These are phyloP conservation scores for Rhizophagus prolifer DNA, from an alignment of 192 early-diverging fungal genomes.

Conservation along the genomic window DNA sequence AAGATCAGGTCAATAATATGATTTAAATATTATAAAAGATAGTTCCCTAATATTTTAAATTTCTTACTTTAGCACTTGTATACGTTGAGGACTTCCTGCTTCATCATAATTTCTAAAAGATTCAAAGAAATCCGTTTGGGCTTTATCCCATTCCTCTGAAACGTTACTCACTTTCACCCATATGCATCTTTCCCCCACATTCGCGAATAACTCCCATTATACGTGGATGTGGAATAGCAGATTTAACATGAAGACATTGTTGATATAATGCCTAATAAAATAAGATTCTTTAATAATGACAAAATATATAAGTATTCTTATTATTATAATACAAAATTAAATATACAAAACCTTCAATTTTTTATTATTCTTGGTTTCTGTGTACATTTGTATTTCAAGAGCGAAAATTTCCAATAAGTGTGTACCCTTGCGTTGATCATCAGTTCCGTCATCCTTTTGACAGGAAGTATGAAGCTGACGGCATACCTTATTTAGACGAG, in stretches of 20 bases:
- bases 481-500: conserved; percentile 63
- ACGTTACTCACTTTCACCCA: conserved; percentile 74
- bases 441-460: conserved; percentile 77
- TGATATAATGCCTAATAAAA: conserved; percentile 69
- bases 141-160: conserved; percentile 84
- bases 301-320: not conserved
- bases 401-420: conserved; percentile 92
- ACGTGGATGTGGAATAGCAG: conserved; percentile 92
- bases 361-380: conserved; percentile 81
- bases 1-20: not conserved
- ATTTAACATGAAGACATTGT: conserved; percentile 83
- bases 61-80: conserved; percentile 83
- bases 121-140: conserved; percentile 94
- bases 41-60: no score
- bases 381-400: conserved; percentile 96
- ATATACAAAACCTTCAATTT: conserved; percentile 70
- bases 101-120: conserved; percentile 99
- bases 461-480: conserved; percentile 71
- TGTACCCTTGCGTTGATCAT: conserved; percentile 90
- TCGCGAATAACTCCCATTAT: conserved; percentile 97
- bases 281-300: not conserved
- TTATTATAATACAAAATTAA: not conserved
- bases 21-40: no score
- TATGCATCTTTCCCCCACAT: conserved; percentile 98
- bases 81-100: conserved; percentile 89